Conservation (phyloP, 2,329 filamentous ascomycete species). For the Aspergillus cejpii region DNA sequence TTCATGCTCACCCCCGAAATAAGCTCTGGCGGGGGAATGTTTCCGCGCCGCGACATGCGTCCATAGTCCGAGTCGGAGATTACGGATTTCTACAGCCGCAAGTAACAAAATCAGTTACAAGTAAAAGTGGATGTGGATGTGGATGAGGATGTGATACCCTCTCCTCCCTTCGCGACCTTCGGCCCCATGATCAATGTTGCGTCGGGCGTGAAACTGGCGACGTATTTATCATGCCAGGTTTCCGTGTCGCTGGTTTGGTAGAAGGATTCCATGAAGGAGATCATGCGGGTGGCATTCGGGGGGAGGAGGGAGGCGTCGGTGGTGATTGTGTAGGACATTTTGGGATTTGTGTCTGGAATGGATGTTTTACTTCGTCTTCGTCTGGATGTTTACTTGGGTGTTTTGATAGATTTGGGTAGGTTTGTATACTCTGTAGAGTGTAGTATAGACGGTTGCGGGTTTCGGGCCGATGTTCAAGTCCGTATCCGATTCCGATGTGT, state of each 20-base stretch:
- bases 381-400: not conserved
- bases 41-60: constrained; percentile 31
- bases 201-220: constrained; percentile 29
- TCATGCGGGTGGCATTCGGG: constrained; percentile 19
- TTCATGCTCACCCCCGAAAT: constrained; percentile 29
- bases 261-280: constrained; percentile 33
- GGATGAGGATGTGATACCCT: constrained; percentile 19
- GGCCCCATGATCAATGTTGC: constrained; percentile 37
- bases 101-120: too few relatives aligned
- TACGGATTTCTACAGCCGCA: constrained; percentile 33
- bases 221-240: constrained; percentile 31
- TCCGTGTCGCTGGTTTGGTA: constrained; percentile 35
- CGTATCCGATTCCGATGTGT: constrained; percentile 13
- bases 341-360: not conserved
- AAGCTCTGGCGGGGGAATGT: constrained; percentile 28
- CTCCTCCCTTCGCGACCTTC: constrained; percentile 28
- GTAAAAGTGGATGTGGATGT: not conserved
- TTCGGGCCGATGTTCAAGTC: constrained; percentile 13
- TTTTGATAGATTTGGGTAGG: not conserved
- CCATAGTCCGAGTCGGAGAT: constrained; percentile 33
- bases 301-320: constrained; percentile 23
- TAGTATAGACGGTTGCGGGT: not conserved
- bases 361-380: too few relatives aligned
- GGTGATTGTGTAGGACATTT: constrained; percentile 32
- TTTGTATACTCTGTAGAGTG: constrained; percentile 4